phyloP scores from a whole-genome alignment of 148 eudicot species.

The Persicaria maculosa region DNA sequence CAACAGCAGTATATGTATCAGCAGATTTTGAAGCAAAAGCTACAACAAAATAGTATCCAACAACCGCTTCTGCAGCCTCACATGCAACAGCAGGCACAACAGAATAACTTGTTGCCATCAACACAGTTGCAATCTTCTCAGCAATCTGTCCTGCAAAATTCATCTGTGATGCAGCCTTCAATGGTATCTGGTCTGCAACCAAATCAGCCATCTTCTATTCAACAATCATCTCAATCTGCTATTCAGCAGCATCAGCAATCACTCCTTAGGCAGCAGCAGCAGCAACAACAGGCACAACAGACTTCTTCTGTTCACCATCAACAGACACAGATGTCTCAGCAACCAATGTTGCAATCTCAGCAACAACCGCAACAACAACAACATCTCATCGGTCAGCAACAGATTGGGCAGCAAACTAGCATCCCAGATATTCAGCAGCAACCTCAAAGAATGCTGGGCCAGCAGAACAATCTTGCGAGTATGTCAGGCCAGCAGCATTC shows the following conservation, averaged over 20 bases:
- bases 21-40: conserved; percentile 59
- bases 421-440: conserved; percentile 60
- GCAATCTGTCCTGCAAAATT: conserved; percentile 68
- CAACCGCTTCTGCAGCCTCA: conserved; percentile 49
- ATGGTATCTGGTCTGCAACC: conserved; percentile 51
- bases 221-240: conserved; percentile 61
- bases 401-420: conserved; percentile 58
- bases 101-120: conserved; percentile 44
- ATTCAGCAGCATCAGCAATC: conserved; percentile 62
- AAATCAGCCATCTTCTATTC: conserved; percentile 63
- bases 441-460: conserved; percentile 51
- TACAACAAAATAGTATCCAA: conserved; percentile 50
- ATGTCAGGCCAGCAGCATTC: conserved; percentile 57
- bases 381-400: conserved; percentile 48
- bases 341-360: conserved; percentile 30
- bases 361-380: conserved; percentile 32
- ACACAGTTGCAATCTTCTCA: conserved; percentile 54
- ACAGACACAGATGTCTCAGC: conserved; percentile 45
- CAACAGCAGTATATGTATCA: conserved; percentile 52
- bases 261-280: conserved; percentile 25
- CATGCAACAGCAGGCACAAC: conserved; percentile 48
- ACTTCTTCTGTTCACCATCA: conserved; percentile 42
- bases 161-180: conserved; percentile 62
- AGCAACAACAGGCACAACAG: conserved; percentile 46
- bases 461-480: conserved; percentile 53